A percentile compares a stretch with the other conserved stretches of the same genome.
Conservation (phyloP, 1,139 yeast genomes). For the Debaryomyces sp. region DNA sequence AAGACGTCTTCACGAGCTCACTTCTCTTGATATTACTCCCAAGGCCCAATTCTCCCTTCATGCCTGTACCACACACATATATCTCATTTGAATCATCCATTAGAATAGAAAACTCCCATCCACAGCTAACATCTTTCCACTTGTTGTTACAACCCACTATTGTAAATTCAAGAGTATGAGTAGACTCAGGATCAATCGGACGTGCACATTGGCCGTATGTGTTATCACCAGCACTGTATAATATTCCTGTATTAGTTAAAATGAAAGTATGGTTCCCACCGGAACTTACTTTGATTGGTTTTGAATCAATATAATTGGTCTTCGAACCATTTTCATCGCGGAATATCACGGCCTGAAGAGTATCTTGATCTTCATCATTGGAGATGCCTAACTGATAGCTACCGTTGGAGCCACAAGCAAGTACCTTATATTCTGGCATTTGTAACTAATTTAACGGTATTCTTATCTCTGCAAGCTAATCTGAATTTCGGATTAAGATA, state of each 20-base stretch:
- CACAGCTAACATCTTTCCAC: slow-evolving; percentile 58
- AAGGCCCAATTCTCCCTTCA: slow-evolving; percentile 75
- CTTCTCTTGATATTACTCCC: slow-evolving; percentile 32
- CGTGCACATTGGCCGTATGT: slow-evolving; percentile 56
- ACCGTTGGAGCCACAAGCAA: slow-evolving; percentile 85
- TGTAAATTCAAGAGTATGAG: slow-evolving; percentile 19
- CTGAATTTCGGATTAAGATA: neutral
- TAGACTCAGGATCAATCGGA: slow-evolving; percentile 8
- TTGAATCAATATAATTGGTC: slow-evolving; percentile 7
- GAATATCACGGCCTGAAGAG: slow-evolving; percentile 30
- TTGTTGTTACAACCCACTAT: slow-evolving; percentile 24
- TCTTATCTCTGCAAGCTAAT: neutral
- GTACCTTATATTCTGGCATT: slow-evolving; percentile 27
- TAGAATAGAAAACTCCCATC: slow-evolving; percentile 77
- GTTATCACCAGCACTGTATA: slow-evolving; percentile 66
- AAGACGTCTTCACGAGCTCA: slow-evolving; percentile 18
- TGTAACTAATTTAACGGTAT: neutral
- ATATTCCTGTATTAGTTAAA: slow-evolving; percentile 52
- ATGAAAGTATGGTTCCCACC: slow-evolving; percentile 91
- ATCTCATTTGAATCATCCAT: slow-evolving; percentile 45
- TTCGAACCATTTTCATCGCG: slow-evolving; percentile 14
- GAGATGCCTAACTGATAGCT: slow-evolving; percentile 71
- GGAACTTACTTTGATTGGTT: slow-evolving; percentile 52
- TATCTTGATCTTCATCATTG: slow-evolving; percentile 53
- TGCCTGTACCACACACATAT: slow-evolving; percentile 62